These are phyloP conservation scores for Taphrina confusa DNA, from an alignment of 1,139 yeast species.

Conservation along the genomic window DNA sequence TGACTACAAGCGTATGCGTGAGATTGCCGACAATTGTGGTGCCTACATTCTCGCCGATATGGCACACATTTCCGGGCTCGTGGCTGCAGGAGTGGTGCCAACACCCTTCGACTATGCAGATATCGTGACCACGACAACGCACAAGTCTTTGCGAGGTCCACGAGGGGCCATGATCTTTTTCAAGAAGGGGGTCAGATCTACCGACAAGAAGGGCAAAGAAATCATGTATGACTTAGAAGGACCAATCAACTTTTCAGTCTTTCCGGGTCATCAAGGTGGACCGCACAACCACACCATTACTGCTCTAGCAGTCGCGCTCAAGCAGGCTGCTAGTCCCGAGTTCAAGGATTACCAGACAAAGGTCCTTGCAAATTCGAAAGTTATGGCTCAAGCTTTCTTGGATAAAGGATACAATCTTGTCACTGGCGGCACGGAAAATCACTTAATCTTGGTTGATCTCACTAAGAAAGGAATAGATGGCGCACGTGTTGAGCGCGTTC, in stretches of 20 bases:
- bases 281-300: conserved; percentile 99
- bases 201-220: conserved; percentile 91
- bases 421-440: conserved; percentile 94
- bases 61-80: conserved; percentile 89
- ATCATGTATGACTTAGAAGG: conserved; percentile 85
- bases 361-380: conserved; percentile 86
- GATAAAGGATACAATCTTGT: conserved; percentile 77
- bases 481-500: conserved; percentile 93
- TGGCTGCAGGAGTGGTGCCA: conserved; percentile 95
- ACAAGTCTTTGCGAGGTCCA: conserved; percentile 97
- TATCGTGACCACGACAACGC: conserved; percentile 96
- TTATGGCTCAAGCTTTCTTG: conserved; percentile 72
- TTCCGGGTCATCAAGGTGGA: conserved; percentile 99
- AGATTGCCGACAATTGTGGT: conserved; percentile 93
- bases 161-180: conserved; percentile 99
- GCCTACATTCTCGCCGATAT: conserved; percentile 95
- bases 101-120: conserved; percentile 96
- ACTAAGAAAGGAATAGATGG: conserved; percentile 86
- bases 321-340: conserved; percentile 90
- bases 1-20: conserved; percentile 94
- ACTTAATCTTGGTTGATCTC: conserved; percentile 86
- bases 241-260: conserved; percentile 94
- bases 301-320: conserved; percentile 93
- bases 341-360: conserved; percentile 86
- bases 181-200: conserved; percentile 91